Conservation (phyloP, 2,329 filamentous ascomycete genomes). For the Hysterium pulicare region DNA sequence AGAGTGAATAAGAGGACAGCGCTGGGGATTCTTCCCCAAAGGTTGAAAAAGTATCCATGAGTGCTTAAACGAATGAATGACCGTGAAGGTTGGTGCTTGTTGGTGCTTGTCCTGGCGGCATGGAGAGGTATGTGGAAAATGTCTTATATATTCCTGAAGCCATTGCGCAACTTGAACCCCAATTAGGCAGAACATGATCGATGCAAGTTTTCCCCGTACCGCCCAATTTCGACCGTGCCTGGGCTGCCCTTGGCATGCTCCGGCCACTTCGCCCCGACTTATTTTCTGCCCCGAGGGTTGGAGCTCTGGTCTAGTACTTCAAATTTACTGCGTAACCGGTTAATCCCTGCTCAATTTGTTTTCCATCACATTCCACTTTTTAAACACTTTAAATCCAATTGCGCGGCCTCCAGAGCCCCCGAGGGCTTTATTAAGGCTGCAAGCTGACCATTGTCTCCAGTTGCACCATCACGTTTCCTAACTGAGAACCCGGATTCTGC, state of each 20-base stretch:
- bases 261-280: conserved; percentile 31
- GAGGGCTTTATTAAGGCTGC: conserved; percentile 16
- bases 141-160: conserved; percentile 31
- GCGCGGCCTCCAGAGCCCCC: conserved; percentile 18
- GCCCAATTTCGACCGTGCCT: conserved; percentile 33
- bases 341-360: conserved; percentile 35
- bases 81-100: conserved; percentile 9
- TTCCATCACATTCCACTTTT: conserved; percentile 23
- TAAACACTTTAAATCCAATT: conserved; percentile 22
- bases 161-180: conserved; percentile 16
- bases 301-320: conserved; percentile 29
- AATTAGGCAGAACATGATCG: conserved; percentile 33
- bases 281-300: conserved; percentile 26
- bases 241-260: conserved; percentile 29
- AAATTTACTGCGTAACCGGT: conserved; percentile 32
- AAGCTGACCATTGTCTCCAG: conserved; percentile 17
- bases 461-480: conserved; percentile 11
- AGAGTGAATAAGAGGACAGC: conserved; percentile 27
- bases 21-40: conserved; percentile 25
- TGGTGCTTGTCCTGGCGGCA: not conserved
- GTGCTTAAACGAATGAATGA: conserved; percentile 10
- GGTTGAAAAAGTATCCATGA: conserved; percentile 21
- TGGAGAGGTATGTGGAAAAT: conserved; percentile 24
- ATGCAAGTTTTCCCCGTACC: conserved; percentile 30
- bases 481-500: conserved; percentile 11